Evolutionary conservation across 2,329 filamentous ascomycete genomes (phyloP), one percentile per base, ranked within the genome.

Genomic region (Cercospora sp.): DNA sequence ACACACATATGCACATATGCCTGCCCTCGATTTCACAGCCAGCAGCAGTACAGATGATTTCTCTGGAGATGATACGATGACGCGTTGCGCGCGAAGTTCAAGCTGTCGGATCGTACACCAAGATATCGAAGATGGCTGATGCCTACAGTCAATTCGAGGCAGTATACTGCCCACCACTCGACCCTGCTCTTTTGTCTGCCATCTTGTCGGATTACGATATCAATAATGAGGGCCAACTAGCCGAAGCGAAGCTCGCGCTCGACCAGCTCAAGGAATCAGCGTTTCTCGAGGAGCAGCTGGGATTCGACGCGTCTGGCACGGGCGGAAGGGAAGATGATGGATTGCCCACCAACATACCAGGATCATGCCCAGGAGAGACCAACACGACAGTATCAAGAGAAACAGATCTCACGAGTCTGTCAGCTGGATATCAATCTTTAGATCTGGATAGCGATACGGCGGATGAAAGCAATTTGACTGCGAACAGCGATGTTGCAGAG

Each of bases 221-320:
- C 18, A 77, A 80, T 2, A 78, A 87, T 23, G 73, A 84, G 0
- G 77, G 80, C 0, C 82, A 89, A 51, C 81, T 89, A 33, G 75
- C 84, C 2, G 80, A 82, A 9, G 88, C 89, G 2, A 85, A 86
- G 31, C 76, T 81, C n/a, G 84, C 86, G 0, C 83, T 97, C 1
- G 84, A 90, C n/a, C 78, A 80, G 1, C 80, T 97, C 13, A 90
- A 90, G 62, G 82, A 87, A 31, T 82, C 86, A 67, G 92, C 91
- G 0, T 77, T 82, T 0, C 80, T 81, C 1, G 90, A 95, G 76
- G 91, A 95, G 75, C 86, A 88, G 16, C 23, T 64, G 7, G 71
- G 89, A 0, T 97, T 97, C 75, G 92, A 95, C 72, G 87, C 91
- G 0, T 92, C 91, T 33, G 92, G 91, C 2, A 87, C 90, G 28